phyloP scores from a whole-genome alignment of 306 rosid species.

The Vigna reflexopilosa region DNA sequence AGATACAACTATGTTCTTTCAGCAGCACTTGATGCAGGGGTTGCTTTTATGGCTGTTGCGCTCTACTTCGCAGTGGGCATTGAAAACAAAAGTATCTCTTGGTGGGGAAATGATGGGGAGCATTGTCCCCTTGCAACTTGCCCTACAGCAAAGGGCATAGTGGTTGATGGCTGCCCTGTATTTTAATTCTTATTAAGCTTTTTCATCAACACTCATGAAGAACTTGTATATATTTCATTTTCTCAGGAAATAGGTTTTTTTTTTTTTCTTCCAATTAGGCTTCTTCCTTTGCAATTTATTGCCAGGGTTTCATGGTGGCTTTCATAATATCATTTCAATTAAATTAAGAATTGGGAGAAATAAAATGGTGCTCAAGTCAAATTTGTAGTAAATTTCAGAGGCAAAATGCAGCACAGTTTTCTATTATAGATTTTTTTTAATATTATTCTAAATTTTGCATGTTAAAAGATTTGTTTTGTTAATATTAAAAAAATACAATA shows the following conservation, averaged over 20 bases:
- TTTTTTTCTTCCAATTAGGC: background rate
- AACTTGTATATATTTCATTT: background rate
- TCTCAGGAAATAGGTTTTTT: background rate
- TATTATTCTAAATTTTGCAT: too few species aligned
- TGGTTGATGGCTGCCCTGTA: conserved; percentile 65
- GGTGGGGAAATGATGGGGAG: conserved; percentile 87
- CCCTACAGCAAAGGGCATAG: conserved; percentile 74
- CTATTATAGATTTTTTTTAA: too few species aligned
- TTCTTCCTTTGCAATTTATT: background rate
- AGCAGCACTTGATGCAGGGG: conserved; percentile 81
- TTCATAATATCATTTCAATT: conserved; percentile 3
- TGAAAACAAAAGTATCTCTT: conserved; percentile 53
- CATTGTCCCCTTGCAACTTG: conserved; percentile 71
- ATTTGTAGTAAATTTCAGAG: background rate
- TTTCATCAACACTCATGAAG: conserved; percentile 2
- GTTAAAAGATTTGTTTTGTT: too few species aligned
- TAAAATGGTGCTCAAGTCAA: background rate
- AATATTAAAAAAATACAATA: too few species aligned
- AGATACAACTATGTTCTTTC: conserved; percentile 82
- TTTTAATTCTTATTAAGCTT: background rate
- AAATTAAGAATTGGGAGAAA: background rate
- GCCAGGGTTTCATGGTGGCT: background rate
- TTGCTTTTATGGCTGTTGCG: conserved; percentile 79
- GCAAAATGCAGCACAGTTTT: background rate
- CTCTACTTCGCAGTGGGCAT: conserved; percentile 62